These are phyloP conservation scores for Lanmaoa pseudosensibilis DNA, from an alignment of 768 basidiomycete genomes.

Conservation along the genomic window DNA sequence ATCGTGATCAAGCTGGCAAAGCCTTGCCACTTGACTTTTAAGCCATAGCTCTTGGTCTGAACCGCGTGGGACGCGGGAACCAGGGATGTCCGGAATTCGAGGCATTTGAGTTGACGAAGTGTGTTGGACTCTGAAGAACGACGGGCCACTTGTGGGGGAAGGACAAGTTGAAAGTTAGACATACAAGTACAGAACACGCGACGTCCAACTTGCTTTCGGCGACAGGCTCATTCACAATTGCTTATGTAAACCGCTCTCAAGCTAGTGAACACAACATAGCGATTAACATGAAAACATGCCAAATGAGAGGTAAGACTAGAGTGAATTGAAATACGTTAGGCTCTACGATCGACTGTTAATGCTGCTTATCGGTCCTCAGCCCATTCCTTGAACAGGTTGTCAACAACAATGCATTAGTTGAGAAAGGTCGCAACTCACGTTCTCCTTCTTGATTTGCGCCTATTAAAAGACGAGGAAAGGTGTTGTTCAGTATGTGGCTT, in stretches of 20 bases:
- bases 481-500: conserved; percentile 1
- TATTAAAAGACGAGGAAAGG: conserved; percentile 30
- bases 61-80: conserved; percentile 49
- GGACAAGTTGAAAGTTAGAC: not conserved
- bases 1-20: conserved; percentile 66
- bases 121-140: not conserved
- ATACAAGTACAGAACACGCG: conserved; percentile 2
- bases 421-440: conserved; percentile 54
- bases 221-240: not conserved
- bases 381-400: conserved; percentile 66
- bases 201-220: not conserved
- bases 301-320: conserved; percentile 21
- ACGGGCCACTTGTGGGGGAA: not conserved
- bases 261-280: conserved; percentile 12
- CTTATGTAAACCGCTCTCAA: conserved; percentile 23
- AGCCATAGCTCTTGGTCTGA: conserved; percentile 70
- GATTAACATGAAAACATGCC: conserved; percentile 21
- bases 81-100: conserved; percentile 72
- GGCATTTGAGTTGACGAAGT: conserved; percentile 37
- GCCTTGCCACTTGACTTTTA: conserved; percentile 55
- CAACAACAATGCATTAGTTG: conserved; percentile 15
- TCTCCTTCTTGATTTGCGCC: conserved; percentile 99
- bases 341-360: conserved; percentile 21
- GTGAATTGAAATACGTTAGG: conserved; percentile 25
- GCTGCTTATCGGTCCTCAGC: conserved; percentile 78